phyloP scores from a whole-genome alignment of 768 basidiomycete genomes.

The Dacryopinax spathularia region DNA sequence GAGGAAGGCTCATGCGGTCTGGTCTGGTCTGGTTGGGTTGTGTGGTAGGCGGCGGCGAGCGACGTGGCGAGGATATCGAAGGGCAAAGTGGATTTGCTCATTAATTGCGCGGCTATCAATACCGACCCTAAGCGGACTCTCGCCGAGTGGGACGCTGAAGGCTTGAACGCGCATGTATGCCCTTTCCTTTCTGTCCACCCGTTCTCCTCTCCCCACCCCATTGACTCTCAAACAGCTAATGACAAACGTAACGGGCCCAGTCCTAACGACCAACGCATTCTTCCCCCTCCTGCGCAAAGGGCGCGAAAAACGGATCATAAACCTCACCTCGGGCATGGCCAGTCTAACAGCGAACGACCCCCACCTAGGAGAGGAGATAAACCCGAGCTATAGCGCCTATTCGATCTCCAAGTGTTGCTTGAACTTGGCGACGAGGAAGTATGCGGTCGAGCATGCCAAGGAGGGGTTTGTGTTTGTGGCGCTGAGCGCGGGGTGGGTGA shows the following conservation, averaged over 20 bases:
- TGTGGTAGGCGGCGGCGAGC: slow-evolving; percentile 10
- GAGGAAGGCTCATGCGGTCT: background rate
- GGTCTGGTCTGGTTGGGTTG: background rate
- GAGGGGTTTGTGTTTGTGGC: background rate
- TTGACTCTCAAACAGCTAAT: background rate
- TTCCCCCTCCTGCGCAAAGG: background rate
- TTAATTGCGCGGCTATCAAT: slow-evolving; percentile 25
- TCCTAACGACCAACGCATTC: background rate
- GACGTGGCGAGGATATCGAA: slow-evolving; percentile 12
- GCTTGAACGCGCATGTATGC: background rate
- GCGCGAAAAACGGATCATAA: background rate
- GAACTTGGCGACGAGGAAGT: background rate
- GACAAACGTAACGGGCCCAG: background rate
- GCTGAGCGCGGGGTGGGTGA: slow-evolving; percentile 2
- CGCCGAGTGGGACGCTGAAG: background rate
- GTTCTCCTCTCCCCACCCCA: background rate
- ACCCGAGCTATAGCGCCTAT: background rate
- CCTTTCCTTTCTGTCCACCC: background rate
- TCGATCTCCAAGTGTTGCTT: background rate
- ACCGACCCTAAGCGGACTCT: background rate
- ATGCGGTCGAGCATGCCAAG: background rate
- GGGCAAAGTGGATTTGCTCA: slow-evolving; percentile 26
- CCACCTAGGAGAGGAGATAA: background rate
- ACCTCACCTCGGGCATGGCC: background rate
- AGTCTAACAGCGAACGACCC: background rate